A percentile compares a stretch with the other conserved stretches of the same genome.
Conservation (phyloP, 192 early-diverging fungal genomes). For the Coemansia sp. region DNA sequence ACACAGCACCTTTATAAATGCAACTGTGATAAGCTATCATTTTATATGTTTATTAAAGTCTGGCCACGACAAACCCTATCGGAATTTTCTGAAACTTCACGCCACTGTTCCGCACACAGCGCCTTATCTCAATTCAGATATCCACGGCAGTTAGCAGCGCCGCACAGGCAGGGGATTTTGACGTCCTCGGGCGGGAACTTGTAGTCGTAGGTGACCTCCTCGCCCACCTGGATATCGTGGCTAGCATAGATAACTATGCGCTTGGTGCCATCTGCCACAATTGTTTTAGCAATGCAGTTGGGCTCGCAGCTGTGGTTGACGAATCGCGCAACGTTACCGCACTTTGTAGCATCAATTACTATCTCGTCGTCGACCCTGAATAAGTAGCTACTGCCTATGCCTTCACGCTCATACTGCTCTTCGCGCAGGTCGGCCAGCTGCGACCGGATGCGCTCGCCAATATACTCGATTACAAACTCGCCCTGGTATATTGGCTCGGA, state of each 20-base stretch:
- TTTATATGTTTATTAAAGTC: no score
- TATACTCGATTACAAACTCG: conserved; percentile 99
- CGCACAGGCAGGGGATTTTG: conserved; percentile 99
- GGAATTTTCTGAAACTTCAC: no score
- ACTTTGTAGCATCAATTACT: conserved; percentile 97
- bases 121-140: conserved; percentile 61
- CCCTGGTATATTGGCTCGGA: conserved; percentile 86
- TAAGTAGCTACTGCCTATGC: conserved; percentile 92
- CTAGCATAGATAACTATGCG: conserved; percentile 99
- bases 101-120: conserved; percentile 1
- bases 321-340: conserved; percentile 95
- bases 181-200: conserved; percentile 61
- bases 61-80: no score
- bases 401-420: conserved; percentile 87
- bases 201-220: conserved; percentile 99
- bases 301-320: conserved; percentile 99
- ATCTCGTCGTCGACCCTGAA: conserved; percentile 94
- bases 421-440: conserved; percentile 95
- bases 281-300: conserved; percentile 96
- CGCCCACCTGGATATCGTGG: conserved; percentile 86
- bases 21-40: no score
- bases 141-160: conserved; percentile 77
- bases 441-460: conserved; percentile 93
- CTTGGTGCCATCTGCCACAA: conserved; percentile 87
- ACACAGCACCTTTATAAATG: no score